Percentiles rank a stretch among this genome's conserved stretches.
Evolutionary conservation across 2,329 filamentous ascomycete genomes (phyloP).

Genomic region (Arthrobotrys musiformis): DNA sequence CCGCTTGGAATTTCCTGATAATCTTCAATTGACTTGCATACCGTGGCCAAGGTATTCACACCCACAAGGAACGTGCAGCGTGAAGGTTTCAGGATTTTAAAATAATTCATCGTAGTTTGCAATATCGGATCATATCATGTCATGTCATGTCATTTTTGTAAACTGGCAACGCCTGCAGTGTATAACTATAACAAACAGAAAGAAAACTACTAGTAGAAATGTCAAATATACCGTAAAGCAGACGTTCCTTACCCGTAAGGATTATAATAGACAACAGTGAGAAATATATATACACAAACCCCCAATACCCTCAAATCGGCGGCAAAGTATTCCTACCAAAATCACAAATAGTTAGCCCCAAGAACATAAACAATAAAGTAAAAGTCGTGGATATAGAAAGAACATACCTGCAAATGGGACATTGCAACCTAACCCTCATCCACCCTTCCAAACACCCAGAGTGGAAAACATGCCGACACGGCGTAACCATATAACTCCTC

Average conservation of each 20-base stretch:
- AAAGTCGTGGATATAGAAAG: background rate
- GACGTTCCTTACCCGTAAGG: background rate
- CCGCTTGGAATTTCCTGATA: constrained; percentile 6
- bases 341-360: constrained; percentile 13
- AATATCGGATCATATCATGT: too few species aligned
- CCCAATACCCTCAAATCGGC: constrained; percentile 54
- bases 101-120: too few species aligned
- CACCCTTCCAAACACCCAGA: constrained; percentile 90
- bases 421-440: constrained; percentile 93
- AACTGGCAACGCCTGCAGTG: background rate
- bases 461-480: constrained; percentile 96
- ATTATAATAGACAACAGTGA: background rate
- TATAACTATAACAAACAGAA: background rate
- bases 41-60: background rate
- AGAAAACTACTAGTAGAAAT: too few species aligned
- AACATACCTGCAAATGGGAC: constrained; percentile 80
- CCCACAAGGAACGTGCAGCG: constrained; percentile 10
- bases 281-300: background rate
- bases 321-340: constrained; percentile 57
- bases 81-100: too few species aligned
- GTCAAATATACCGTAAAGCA: too few species aligned
- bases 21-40: background rate
- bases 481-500: constrained; percentile 94
- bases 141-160: too few species aligned
- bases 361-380: background rate